These are phyloP conservation scores for Candida pseudocylindracea DNA, from an alignment of 1,139 yeast genomes.

Conservation along the genomic window DNA sequence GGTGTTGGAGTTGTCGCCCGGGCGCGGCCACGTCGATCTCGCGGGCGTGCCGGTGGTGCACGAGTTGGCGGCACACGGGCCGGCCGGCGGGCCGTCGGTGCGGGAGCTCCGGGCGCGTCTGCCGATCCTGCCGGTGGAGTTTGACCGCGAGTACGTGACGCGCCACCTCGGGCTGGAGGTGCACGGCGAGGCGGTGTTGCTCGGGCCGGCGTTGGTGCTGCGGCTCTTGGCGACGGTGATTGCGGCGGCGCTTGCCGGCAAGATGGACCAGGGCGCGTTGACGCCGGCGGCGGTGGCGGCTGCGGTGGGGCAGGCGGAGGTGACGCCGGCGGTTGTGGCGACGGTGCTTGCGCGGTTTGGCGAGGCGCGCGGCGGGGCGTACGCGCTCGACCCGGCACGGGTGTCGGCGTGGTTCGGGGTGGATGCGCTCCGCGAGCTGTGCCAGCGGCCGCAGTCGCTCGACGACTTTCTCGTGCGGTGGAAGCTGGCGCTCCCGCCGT, in stretches of 20 bases:
- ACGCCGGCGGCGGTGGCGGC: conserved; percentile 6
- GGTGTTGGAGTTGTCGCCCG: conserved; percentile 24
- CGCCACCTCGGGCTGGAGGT: conserved; percentile 26
- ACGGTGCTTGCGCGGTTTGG: conserved; percentile 28
- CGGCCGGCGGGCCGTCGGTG: conserved; percentile 6
- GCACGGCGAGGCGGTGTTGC: conserved; percentile 10
- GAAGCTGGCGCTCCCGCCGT: conserved; percentile 45
- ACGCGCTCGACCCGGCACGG: conserved; percentile 13
- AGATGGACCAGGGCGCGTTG: conserved; percentile 2
- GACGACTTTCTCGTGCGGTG: conserved; percentile 26
- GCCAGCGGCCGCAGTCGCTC: no score
- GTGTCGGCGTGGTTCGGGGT: conserved; percentile 42
- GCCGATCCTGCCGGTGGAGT: conserved; percentile 35
- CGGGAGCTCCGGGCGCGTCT: conserved; percentile 19
- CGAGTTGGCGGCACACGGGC: background rate
- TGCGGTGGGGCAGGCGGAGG: conserved; percentile 3
- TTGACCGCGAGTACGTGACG: conserved; percentile 21
- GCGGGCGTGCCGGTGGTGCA: conserved; percentile 16
- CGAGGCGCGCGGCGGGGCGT: conserved; percentile 3
- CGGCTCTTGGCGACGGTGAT: conserved; percentile 19
- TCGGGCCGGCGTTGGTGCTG: conserved; percentile 8
- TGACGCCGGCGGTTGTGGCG: conserved; percentile 13
- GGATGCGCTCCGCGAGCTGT: conserved; percentile 22
- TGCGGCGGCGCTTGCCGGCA: conserved; percentile 20
- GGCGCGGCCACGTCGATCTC: conserved; percentile 20